A percentile compares a stretch with the other conserved stretches of the same genome.
These are phyloP conservation scores for Zopfochytrium polystomum DNA, from an alignment of 371 early-diverging fungal species.

Conservation along the genomic window DNA sequence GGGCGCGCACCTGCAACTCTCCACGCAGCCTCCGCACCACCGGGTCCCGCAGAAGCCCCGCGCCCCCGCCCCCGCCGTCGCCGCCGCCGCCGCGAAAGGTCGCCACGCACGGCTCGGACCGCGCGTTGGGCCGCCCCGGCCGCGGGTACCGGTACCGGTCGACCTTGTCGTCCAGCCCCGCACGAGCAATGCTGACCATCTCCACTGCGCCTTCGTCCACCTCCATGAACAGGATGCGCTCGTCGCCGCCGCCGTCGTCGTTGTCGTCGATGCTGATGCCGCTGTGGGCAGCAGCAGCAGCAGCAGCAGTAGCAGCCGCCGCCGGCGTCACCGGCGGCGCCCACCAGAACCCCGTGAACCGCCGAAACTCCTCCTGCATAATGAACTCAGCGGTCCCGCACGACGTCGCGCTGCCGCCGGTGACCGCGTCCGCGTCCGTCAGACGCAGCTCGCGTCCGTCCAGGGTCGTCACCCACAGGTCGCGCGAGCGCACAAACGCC, in stretches of 20 bases:
- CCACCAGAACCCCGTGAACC: slow-evolving; percentile 71
- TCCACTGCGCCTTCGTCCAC: slow-evolving; percentile 65
- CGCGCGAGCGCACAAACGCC: slow-evolving; percentile 60
- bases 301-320: no score
- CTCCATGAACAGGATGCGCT: slow-evolving; percentile 62
- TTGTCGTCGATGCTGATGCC: background rate
- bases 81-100: slow-evolving; percentile 53
- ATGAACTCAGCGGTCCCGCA: slow-evolving; percentile 72
- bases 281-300: background rate
- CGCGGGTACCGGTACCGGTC: slow-evolving; percentile 64
- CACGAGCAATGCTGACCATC: slow-evolving; percentile 50
- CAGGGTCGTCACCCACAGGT: slow-evolving; percentile 63
- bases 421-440: slow-evolving; percentile 51
- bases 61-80: no score
- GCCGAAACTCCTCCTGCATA: slow-evolving; percentile 77
- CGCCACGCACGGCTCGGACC: slow-evolving; percentile 57
- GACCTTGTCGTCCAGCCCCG: slow-evolving; percentile 44
- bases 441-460: slow-evolving; percentile 61
- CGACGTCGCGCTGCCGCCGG: no score
- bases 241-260: no score
- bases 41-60: background rate
- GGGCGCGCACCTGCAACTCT: slow-evolving; percentile 34
- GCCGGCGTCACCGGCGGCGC: no score
- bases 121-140: slow-evolving; percentile 61
- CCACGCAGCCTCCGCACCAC: slow-evolving; percentile 46